phyloP scores from a whole-genome alignment of 345 rosid species.

The Dovyalis caffra region DNA sequence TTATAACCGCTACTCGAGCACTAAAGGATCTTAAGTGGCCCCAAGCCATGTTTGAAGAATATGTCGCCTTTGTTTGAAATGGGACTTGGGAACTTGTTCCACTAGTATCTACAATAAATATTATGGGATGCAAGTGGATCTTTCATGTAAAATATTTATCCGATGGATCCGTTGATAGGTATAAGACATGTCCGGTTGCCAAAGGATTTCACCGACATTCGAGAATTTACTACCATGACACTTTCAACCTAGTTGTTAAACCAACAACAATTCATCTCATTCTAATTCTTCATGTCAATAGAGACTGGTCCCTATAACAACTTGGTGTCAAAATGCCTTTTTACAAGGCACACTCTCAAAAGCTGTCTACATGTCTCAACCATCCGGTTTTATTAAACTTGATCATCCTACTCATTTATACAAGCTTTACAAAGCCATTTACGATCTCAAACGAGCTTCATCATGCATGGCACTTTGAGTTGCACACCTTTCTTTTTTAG shows the following conservation, averaged over 20 bases:
- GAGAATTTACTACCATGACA: not conserved
- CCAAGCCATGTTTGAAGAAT: not conserved
- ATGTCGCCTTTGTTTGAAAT: not conserved
- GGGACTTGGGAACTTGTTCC: conserved; percentile 2
- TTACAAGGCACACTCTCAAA: not conserved
- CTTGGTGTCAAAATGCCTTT: not conserved
- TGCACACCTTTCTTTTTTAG: not conserved
- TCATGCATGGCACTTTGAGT: not conserved
- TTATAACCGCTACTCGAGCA: too few relatives aligned
- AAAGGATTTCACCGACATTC: not conserved
- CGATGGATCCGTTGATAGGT: not conserved
- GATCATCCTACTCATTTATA: not conserved
- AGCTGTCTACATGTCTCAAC: not conserved
- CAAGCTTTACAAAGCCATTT: too few relatives aligned
- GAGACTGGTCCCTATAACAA: not conserved
- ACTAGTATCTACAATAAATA: not conserved
- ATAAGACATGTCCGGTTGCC: not conserved
- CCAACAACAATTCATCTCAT: not conserved
- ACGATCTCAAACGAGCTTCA: too few relatives aligned
- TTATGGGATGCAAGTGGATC: not conserved
- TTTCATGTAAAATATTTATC: not conserved
- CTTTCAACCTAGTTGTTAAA: not conserved
- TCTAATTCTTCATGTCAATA: not conserved
- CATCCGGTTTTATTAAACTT: not conserved
- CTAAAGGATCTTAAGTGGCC: not conserved